Evolutionary conservation across 768 basidiomycete species (phyloP), one percentile per base, ranked within the genome.

Genomic region (Suillus discolor): DNA sequence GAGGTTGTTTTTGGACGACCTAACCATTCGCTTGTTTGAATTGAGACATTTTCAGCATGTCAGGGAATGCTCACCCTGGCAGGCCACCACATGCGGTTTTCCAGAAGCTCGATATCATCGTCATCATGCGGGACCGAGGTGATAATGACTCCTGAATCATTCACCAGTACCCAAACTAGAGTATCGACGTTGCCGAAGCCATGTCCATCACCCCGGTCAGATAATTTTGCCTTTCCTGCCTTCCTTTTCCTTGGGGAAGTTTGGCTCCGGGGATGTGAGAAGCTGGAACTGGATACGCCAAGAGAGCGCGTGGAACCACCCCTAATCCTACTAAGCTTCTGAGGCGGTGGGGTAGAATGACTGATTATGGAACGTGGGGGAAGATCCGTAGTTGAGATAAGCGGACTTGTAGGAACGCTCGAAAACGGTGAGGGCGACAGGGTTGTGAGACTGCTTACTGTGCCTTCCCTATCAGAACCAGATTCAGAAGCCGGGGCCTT

Each of bases 71-170:
- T 68, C 70, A 91, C 91, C 80, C 83, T 82, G 36, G 82, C 89
- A 25, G 91, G 91, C 91, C 91, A 92, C 91, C 91, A 92, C 45
- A 86, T 74, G 64, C 73, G 68, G 38, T 62, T 57, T 6, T 69
- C 67, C 8, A 66, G 57, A 4, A 18, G 64, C 13, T 70, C 67
- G 44, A 67, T 65, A 18, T 77, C 75, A 15, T 66, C 74, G 3
- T 71, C 72, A 38, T 71, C 72, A 42, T 73, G 70, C 25, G 71
- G 57, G 25, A 75, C 68, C 25, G 71, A 70, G 23, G 34, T 28
- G 9, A 74, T 77, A 18, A 83, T 72, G 13, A 72, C 66, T 18
- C 80, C 81, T 6, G 68, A 71, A 20, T 77, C 75, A 61, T 86
- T 79, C 62, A 89, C 72, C 1, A 85, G 77, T 11, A 89, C 81